These are phyloP conservation scores for Syncephalis plumigaleata DNA, from an alignment of 371 early-diverging fungal species.

Conservation along the genomic window DNA sequence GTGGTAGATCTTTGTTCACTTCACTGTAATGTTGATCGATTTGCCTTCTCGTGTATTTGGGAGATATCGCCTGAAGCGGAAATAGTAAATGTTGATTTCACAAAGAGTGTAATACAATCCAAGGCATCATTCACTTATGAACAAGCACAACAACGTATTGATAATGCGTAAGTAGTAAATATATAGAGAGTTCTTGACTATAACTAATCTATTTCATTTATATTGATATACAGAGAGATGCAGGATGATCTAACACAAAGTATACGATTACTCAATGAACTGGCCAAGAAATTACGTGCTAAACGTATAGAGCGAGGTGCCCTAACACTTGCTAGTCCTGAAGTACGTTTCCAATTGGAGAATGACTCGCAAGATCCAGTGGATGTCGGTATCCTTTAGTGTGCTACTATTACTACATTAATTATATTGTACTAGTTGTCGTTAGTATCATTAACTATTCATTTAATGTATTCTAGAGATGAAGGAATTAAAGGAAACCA, in stretches of 20 bases:
- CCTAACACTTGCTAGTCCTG: conserved; percentile 67
- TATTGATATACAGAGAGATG: conserved; percentile 21
- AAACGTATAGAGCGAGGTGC: conserved; percentile 63
- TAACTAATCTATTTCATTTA: background rate
- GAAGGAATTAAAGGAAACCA: conserved; percentile 87
- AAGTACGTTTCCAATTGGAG: conserved; percentile 75
- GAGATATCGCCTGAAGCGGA: conserved; percentile 62
- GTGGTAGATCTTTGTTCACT: conserved; percentile 80
- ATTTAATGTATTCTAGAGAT: conserved; percentile 22
- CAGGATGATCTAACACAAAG: conserved; percentile 70
- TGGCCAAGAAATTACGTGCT: conserved; percentile 77
- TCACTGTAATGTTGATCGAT: conserved; percentile 73
- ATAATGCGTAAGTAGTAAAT: conserved; percentile 52
- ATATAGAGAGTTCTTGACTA: background rate
- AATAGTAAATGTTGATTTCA: conserved; percentile 50
- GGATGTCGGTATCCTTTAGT: conserved; percentile 23
- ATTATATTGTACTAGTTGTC: background rate
- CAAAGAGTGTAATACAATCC: conserved; percentile 86
- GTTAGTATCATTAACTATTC: conserved; percentile 1
- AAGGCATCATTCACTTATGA: conserved; percentile 94
- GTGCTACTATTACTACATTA: conserved; percentile 7
- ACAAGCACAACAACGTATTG: conserved; percentile 88
- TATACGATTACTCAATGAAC: conserved; percentile 60
- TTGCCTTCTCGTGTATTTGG: conserved; percentile 77
- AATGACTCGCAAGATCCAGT: conserved; percentile 81